phyloP scores from a whole-genome alignment of 78 protist genomes.

The Speleostelium caveatum region DNA sequence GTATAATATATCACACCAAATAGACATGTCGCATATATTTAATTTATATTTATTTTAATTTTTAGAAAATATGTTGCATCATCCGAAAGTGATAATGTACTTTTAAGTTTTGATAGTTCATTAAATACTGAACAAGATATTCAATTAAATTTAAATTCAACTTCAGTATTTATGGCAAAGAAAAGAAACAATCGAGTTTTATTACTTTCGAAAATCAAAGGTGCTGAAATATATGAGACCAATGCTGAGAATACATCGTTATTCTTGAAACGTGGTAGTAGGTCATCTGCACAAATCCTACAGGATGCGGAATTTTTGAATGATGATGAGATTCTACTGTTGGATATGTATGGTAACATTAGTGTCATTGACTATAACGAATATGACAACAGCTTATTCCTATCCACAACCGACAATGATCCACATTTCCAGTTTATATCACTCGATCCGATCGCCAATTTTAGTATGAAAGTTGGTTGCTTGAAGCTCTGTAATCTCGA shows the following conservation, averaged over 20 bases:
- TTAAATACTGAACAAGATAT: no score
- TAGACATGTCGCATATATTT: no score
- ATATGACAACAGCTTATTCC: no score
- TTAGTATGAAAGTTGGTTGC: conserved; percentile 14
- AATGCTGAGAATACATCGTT: no score
- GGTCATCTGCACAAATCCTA: neutral
- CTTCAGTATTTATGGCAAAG: neutral
- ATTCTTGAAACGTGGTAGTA: neutral
- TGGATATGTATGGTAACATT: conserved; percentile 59
- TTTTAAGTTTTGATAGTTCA: no score
- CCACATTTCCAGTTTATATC: neutral
- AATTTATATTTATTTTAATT: no score
- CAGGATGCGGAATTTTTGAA: neutral
- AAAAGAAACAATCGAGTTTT: conserved; percentile 6
- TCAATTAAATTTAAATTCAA: neutral
- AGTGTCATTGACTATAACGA: conserved; percentile 4
- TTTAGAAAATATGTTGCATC: no score
- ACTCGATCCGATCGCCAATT: conserved; percentile 2
- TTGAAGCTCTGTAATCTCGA: neutral
- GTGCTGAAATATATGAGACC: conserved; percentile 2
- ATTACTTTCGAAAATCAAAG: neutral
- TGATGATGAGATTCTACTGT: conserved; percentile 2
- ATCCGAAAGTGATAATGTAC: no score
- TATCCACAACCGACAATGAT: neutral
- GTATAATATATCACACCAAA: no score